These are phyloP conservation scores for Musa schizocarpa DNA, from an alignment of 176 grass and related monocot genomes.

Conservation along the genomic window DNA sequence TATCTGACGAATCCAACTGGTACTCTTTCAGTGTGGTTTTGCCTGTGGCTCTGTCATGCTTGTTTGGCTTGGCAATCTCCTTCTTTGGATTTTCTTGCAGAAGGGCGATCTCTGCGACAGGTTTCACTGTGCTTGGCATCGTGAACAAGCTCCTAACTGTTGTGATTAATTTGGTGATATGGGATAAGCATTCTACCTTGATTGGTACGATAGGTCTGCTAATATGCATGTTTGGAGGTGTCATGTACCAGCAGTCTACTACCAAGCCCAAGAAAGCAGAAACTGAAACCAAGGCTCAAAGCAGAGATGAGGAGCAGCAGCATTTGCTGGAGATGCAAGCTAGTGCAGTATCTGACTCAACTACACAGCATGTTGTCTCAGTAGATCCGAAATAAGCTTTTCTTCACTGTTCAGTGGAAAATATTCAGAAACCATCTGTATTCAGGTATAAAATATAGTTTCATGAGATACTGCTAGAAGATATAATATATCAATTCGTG, in stretches of 20 bases:
- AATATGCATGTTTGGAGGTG: background rate
- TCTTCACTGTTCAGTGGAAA: too few species aligned
- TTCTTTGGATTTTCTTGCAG: background rate
- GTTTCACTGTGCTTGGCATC: background rate
- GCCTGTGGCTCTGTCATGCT: background rate
- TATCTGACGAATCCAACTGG: background rate
- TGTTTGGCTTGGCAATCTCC: background rate
- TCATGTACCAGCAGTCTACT: background rate
- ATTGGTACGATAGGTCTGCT: background rate
- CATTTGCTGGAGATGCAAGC: background rate
- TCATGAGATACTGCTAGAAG: too few species aligned
- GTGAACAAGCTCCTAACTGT: background rate
- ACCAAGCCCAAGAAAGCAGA: background rate
- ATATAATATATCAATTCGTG: too few species aligned
- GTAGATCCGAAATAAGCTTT: too few species aligned
- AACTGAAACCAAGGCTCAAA: background rate
- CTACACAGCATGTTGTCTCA: background rate
- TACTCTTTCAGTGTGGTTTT: background rate
- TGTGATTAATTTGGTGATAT: background rate
- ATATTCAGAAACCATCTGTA: too few species aligned
- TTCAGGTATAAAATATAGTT: too few species aligned
- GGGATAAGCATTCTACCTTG: background rate
- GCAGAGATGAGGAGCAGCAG: background rate
- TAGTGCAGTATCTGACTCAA: background rate
- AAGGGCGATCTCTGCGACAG: background rate